phyloP scores from a whole-genome alignment of 805 yeast species.

The Kuraishia floccosa region DNA sequence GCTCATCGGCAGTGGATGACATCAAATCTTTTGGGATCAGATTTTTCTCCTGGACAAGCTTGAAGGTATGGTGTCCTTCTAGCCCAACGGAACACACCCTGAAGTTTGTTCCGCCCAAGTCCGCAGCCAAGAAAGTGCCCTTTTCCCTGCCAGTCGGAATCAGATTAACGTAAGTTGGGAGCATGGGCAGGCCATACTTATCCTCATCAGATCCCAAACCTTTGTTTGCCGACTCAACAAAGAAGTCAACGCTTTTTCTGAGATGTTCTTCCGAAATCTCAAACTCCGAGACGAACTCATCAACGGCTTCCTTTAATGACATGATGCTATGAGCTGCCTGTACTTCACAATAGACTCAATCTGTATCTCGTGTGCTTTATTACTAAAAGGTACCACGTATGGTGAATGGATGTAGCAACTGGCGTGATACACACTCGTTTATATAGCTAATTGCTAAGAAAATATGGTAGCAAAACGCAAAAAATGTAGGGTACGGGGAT shows the following conservation, averaged over 20 bases:
- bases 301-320: constrained; percentile 3
- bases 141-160: constrained; percentile 80
- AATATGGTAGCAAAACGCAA: too few species aligned
- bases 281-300: constrained; percentile 25
- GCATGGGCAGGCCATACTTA: constrained; percentile 66
- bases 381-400: too few species aligned
- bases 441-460: too few species aligned
- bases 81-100: constrained; percentile 83
- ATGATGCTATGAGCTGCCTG: too few species aligned
- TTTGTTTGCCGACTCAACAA: constrained; percentile 46
- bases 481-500: too few species aligned
- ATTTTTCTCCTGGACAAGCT: constrained; percentile 62
- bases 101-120: constrained; percentile 93
- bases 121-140: constrained; percentile 83
- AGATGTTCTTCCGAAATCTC: constrained; percentile 28
- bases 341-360: too few species aligned
- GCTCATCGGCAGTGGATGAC: constrained; percentile 46
- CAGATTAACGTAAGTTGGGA: constrained; percentile 80
- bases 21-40: constrained; percentile 72
- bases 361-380: too few species aligned
- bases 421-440: too few species aligned
- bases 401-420: too few species aligned
- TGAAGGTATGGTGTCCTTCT: constrained; percentile 70
- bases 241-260: constrained; percentile 37
- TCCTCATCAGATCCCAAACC: constrained; percentile 39